Base-by-base conservation (phyloP, 768 basidiomycete species). In the Collybia sp. region DNA sequence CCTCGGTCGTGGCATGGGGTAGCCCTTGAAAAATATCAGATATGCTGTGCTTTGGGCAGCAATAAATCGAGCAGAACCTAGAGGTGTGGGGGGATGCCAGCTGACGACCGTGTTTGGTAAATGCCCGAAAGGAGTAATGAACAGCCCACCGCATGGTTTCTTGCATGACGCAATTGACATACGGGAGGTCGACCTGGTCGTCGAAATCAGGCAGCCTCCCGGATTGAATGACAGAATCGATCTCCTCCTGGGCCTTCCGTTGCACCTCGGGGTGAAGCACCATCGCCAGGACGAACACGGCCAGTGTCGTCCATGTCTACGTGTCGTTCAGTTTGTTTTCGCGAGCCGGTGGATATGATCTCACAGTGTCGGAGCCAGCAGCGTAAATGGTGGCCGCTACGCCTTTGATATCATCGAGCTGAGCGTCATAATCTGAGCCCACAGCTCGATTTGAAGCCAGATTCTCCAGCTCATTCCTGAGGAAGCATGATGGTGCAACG, bases 251-350 rank as follows among this genome's bases (percentile, higher is more conserved):
- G 11, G 62, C 60, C 16, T 35, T 40, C n/a, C 32, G 25, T 48
- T 63, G 64, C 18, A 49, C 36, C 8, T 60, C 57, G 6, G 60
- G 66, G 48, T 58, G 38, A 15, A 58, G 46, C 2, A 56, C 33
- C 63, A 64, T 66, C 2, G 55, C 59, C 16, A 62, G 47, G 19
- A 67, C 51, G 30, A 61, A 62, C 9, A 46, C 25, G 1, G 62
- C 45, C 0, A 60, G 42, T 13, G 53, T 44, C 3, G 55, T 51
- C 13, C 50, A 57, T 32, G 57, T 58, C 50, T 58, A 16, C 37
- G 25, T 10, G 10, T 11, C 20, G 39, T n/a, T n/a, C 32, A 41
- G 15, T 36, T 44, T 0, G 20, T 12, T 30, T 43, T n/a, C n/a
- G n/a, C 32, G 30, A 46, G 47, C 34, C 33, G 12, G 38, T 18